Conservation (phyloP, 78 protist genomes). For the Capsaspora owczarzaki region DNA sequence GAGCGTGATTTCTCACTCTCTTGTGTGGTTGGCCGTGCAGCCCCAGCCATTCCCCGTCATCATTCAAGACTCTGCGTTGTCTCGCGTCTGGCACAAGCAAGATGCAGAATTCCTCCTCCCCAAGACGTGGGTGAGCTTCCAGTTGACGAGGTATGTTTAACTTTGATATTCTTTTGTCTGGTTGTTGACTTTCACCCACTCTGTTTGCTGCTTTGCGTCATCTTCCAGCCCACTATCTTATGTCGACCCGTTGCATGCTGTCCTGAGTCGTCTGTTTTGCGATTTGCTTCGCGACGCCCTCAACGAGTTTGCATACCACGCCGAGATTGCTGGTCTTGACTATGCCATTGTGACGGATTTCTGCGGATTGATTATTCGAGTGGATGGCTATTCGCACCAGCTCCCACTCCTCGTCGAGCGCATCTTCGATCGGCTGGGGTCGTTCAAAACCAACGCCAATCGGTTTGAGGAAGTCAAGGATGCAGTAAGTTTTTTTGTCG, state of each 20-base stretch:
- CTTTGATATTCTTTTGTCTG: background rate
- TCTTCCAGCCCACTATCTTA: slow-evolving; percentile 8
- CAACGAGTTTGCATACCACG: slow-evolving; percentile 9
- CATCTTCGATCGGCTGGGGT: too few species aligned
- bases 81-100: slow-evolving; percentile 32
- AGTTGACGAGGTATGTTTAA: background rate
- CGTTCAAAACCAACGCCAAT: too few species aligned
- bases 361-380: too few species aligned
- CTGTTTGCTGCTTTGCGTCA: too few species aligned
- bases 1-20: background rate
- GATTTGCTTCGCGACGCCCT: background rate
- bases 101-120: slow-evolving; percentile 30
- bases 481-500: too few species aligned
- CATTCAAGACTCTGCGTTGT: background rate
- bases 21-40: background rate
- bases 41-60: background rate
- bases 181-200: background rate
- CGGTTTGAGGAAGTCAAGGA: too few species aligned
- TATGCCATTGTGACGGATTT: background rate
- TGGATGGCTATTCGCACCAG: too few species aligned
- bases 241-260: background rate
- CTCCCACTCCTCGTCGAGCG: too few species aligned
- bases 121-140: slow-evolving; percentile 7
- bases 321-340: slow-evolving; percentile 13
- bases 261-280: background rate